Evolutionary conservation across 768 basidiomycete genomes (phyloP), one percentile per base, ranked within the genome.

Genomic region (Boletus eberwhitei): DNA sequence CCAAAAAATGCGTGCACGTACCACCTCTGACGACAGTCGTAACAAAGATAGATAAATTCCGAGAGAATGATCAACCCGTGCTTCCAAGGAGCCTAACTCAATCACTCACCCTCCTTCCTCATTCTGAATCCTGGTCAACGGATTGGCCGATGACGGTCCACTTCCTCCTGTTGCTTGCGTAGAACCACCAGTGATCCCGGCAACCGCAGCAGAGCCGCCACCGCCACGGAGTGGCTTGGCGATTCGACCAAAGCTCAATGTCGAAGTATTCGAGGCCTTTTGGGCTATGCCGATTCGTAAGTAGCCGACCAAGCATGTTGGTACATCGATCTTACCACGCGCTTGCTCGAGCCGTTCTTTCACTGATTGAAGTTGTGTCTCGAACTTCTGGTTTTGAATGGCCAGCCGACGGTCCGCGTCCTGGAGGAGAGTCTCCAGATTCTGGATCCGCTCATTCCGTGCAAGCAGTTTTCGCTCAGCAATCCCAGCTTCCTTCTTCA

Each of bases 401-500:
- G 88, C 87, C 57, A 98, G 76, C 63, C 94, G 84, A 42, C 93
- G 87, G 75, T 98, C 94, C 41, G 96, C 93, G 63, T 95, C 93
- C 65, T 93, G 93, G 29, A 98, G 79, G 36, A 97, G 75, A 4
- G 88, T 85, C 72, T 99, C 97, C 58, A 99, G 80, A 73, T 93
- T 96, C 75, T 94, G 90, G 75, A 99, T 98, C 63, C 97, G 88
- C 72, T 98, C 97, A 67, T 98, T 98, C 53, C 97, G 86, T 36
- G 95, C 93, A 62, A 97, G 81, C 26, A 99, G 76, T 74, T 98
- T 98, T 64, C 95, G 88, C 73, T 99, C 97, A 51, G 96, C 93
- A 61, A 96, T 90, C 21, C 92, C 93, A 32, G 93, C 90, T 73
- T 98, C 97, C 75, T 96, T 98, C 83, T 98, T 98, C 62, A 99